Conservation (phyloP, 1,284 basidiomycete species). For the Meripilus lineatus region DNA sequence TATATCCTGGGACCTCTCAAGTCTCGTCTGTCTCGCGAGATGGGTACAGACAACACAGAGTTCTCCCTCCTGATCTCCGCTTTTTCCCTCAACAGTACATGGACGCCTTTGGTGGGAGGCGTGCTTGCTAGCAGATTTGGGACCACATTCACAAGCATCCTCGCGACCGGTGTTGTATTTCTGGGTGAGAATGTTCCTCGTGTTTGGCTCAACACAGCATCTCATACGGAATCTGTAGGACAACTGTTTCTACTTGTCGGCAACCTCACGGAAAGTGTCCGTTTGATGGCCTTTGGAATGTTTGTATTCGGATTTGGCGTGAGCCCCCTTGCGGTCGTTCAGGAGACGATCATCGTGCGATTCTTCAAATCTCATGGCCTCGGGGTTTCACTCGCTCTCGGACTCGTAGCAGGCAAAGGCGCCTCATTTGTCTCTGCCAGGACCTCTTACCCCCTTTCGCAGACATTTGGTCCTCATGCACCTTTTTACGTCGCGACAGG, state of each 20-base stretch:
- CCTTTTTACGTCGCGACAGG: constrained; percentile 70
- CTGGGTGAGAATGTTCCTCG: constrained; percentile 34
- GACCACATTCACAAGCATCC: constrained; percentile 62
- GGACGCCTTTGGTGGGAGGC: constrained; percentile 74
- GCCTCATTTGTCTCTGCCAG: constrained; percentile 72
- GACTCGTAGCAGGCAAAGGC: constrained; percentile 73
- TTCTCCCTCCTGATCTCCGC: constrained; percentile 74
- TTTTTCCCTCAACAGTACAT: constrained; percentile 72
- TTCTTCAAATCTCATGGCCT: constrained; percentile 77
- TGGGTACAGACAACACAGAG: constrained; percentile 72
- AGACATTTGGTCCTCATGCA: constrained; percentile 60
- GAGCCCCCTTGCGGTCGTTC: constrained; percentile 71
- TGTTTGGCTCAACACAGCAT: constrained; percentile 12
- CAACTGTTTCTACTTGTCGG: constrained; percentile 60
- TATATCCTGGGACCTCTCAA: constrained; percentile 76
- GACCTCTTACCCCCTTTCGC: constrained; percentile 70
- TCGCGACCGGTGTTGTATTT: constrained; percentile 69
- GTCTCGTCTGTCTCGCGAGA: constrained; percentile 63
- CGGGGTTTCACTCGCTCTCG: constrained; percentile 73
- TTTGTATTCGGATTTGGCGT: constrained; percentile 78
- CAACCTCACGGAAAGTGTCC: constrained; percentile 52
- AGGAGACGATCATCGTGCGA: constrained; percentile 76
- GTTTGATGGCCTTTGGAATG: constrained; percentile 64
- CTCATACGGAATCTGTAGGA: constrained; percentile 31
- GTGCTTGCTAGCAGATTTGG: constrained; percentile 64